A percentile compares a stretch with the other conserved stretches of the same genome.
Evolutionary conservation across 768 basidiomycete species (phyloP).

Genomic region (Russula emetica): DNA sequence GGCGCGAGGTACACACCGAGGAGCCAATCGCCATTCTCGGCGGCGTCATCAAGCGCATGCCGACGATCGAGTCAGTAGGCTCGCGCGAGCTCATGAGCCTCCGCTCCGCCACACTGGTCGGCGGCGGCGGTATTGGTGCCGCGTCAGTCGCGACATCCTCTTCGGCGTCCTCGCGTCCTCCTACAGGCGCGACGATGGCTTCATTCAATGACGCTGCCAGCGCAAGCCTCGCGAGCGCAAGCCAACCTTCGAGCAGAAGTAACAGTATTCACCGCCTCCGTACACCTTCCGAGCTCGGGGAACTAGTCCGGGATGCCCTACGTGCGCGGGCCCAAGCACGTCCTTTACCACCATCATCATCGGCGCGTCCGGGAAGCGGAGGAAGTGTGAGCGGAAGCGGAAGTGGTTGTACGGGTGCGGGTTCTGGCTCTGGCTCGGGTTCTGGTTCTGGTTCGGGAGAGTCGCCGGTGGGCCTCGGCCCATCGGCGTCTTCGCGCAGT

Average conservation of each 20-base stretch:
- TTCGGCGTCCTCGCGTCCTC: slow-evolving; percentile 20
- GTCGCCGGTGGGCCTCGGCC: not conserved
- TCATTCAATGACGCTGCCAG: slow-evolving; percentile 16
- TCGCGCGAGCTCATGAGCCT: slow-evolving; percentile 49
- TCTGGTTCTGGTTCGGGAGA: not conserved
- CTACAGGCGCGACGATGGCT: slow-evolving; percentile 16
- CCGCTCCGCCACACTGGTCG: slow-evolving; percentile 18
- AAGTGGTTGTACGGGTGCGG: too few relatives aligned
- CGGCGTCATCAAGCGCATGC: slow-evolving; percentile 65
- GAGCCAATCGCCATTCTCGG: slow-evolving; percentile 59
- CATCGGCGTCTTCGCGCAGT: not conserved
- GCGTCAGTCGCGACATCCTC: slow-evolving; percentile 12
- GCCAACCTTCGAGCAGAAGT: slow-evolving; percentile 20
- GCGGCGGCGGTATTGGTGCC: not conserved
- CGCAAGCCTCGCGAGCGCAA: slow-evolving; percentile 12
- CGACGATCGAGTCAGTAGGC: slow-evolving; percentile 75
- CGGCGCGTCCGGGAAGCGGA: slow-evolving; percentile 7
- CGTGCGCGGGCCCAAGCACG: slow-evolving; percentile 14
- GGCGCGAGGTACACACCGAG: slow-evolving; percentile 39
- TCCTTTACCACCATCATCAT: not conserved
- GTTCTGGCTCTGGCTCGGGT: too few relatives aligned
- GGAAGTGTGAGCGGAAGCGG: not conserved
- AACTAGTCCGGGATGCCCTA: slow-evolving; percentile 19
- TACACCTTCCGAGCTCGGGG: slow-evolving; percentile 23
- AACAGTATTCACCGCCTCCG: slow-evolving; percentile 22